These are phyloP conservation scores for Pascua sp. DNA, from an alignment of 1,284 basidiomycete species.

Conservation along the genomic window DNA sequence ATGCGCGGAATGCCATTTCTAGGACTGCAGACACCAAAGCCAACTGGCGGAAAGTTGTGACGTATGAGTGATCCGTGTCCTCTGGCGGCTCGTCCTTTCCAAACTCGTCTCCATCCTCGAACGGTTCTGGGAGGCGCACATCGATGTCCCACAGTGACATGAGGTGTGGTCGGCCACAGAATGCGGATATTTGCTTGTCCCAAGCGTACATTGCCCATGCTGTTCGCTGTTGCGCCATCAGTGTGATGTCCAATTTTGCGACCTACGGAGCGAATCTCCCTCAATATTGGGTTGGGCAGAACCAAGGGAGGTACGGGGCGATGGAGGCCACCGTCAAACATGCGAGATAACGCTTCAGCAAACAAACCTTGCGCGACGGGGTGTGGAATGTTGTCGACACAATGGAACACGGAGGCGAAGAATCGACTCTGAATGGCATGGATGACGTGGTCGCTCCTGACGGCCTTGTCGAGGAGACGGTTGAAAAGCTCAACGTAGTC, in stretches of 20 bases:
- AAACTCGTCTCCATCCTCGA: not conserved
- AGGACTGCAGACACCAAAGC: conserved; percentile 9
- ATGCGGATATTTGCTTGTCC: conserved; percentile 17
- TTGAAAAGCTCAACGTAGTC: conserved; percentile 13
- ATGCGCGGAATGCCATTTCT: conserved; percentile 11
- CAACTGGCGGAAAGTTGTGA: conserved; percentile 10
- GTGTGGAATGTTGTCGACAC: conserved; percentile 21
- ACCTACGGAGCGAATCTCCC: conserved; percentile 12
- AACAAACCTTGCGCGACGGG: conserved; percentile 16
- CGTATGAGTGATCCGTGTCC: not conserved
- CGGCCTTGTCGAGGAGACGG: conserved; percentile 16
- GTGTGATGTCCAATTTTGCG: not conserved
- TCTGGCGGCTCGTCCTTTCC: not conserved
- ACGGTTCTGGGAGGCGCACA: conserved; percentile 13
- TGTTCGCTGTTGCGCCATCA: conserved; percentile 4
- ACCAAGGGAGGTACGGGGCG: conserved; percentile 3
- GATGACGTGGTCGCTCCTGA: conserved; percentile 18
- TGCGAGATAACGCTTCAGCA: conserved; percentile 11
- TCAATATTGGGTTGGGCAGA: not conserved
- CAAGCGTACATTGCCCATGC: conserved; percentile 16
- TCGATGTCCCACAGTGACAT: conserved; percentile 17
- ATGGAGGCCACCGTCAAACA: conserved; percentile 14
- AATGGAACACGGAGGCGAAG: conserved; percentile 19
- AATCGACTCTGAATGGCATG: conserved; percentile 19
- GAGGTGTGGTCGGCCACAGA: conserved; percentile 12